These are phyloP conservation scores for Myxozyma nipponensis DNA, from an alignment of 805 yeast genomes.

Conservation along the genomic window DNA sequence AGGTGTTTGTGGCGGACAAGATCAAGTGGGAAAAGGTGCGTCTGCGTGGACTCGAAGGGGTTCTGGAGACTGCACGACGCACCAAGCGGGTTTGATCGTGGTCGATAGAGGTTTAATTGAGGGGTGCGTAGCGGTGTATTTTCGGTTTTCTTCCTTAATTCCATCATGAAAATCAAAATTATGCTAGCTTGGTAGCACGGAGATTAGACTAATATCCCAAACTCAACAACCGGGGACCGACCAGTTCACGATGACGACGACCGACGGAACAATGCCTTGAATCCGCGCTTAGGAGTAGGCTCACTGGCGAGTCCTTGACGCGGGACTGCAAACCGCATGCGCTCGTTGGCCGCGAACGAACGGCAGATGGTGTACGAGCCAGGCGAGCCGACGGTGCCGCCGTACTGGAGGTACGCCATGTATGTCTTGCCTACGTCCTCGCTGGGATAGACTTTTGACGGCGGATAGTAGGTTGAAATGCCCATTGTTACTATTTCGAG, in stretches of 20 bases:
- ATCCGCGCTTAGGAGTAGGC: neutral
- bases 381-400: neutral
- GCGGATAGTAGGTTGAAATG: neutral
- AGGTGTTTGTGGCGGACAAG: slow-evolving; percentile 22
- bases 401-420: neutral
- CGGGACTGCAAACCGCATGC: neutral
- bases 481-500: too few species aligned
- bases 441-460: neutral
- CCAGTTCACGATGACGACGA: neutral
- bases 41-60: slow-evolving; percentile 20
- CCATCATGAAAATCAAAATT: too few species aligned
- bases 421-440: neutral
- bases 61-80: slow-evolving; percentile 18
- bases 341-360: neutral
- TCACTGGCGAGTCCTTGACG: neutral
- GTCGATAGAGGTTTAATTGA: too few species aligned
- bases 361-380: neutral
- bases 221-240: neutral
- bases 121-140: too few species aligned
- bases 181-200: neutral
- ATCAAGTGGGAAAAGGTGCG: slow-evolving; percentile 26
- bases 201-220: neutral
- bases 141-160: too few species aligned
- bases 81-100: too few species aligned
- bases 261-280: neutral